These are phyloP conservation scores for Boeremia exigua DNA, from an alignment of 2,329 filamentous ascomycete genomes.

Conservation along the genomic window DNA sequence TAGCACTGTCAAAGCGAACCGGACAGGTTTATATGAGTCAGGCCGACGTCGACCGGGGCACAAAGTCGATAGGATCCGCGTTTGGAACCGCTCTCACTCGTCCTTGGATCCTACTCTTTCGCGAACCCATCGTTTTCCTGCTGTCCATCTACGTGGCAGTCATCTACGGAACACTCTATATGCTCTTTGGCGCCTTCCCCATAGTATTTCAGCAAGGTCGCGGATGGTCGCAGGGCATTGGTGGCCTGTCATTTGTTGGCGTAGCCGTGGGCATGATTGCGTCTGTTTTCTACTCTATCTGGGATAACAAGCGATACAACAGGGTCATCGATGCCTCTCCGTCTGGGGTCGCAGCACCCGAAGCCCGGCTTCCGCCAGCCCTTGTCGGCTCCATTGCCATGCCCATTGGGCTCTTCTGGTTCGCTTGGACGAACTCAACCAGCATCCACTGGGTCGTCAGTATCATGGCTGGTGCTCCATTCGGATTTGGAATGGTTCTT, in stretches of 20 bases:
- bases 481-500: constrained; percentile 51
- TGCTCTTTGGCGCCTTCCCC: constrained; percentile 58
- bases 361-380: constrained; percentile 67
- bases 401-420: constrained; percentile 52
- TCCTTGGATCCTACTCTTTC: constrained; percentile 28
- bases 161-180: constrained; percentile 54
- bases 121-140: constrained; percentile 30
- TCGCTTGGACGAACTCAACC: constrained; percentile 51
- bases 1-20: constrained; percentile 65
- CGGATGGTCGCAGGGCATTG: constrained; percentile 47
- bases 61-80: background rate
- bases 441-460: constrained; percentile 61
- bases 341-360: constrained; percentile 51
- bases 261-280: constrained; percentile 26
- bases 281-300: constrained; percentile 34
- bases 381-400: constrained; percentile 66
- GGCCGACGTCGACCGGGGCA: constrained; percentile 9
- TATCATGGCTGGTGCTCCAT: constrained; percentile 56
- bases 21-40: constrained; percentile 62
- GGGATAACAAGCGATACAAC: constrained; percentile 46
- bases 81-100: constrained; percentile 30
- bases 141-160: constrained; percentile 33
- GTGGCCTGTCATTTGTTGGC: constrained; percentile 44
- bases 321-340: constrained; percentile 27
- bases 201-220: constrained; percentile 48